Base-by-base conservation (phyloP, 345 rosid species). In the Gossypium longicalyx region DNA sequence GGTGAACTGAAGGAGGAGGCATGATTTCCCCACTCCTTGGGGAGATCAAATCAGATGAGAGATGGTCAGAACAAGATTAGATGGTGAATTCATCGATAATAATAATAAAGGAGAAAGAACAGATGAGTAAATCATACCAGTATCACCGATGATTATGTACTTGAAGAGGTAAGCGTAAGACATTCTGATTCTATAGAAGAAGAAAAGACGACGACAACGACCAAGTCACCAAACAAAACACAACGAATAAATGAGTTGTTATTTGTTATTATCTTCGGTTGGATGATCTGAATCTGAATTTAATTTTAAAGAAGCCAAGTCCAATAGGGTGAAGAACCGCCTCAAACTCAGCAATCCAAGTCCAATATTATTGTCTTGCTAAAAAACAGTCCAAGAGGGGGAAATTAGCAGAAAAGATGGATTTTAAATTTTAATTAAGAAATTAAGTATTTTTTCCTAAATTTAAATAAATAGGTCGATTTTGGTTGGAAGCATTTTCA, bases 1-100 rank as follows among this genome's bases (percentile, higher is more conserved):
- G 9, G 97, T 92, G 79, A 94, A 94, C 89, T 95, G 99, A 11
- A 95, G 93, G 54, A 95, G 84, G 60, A 95, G 97, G 67, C 99
- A 95, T 57, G 99, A 95, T 86, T 95, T 95, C 12, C 99, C 98
- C 9, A 95, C 99, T 64, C 99, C 98, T 60, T 60, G 15, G 17
- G 7, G 15, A 19, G 12, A 56, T 54, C 23, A n/a, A 19, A 9
- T 56, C 60, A 54, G 29, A 57, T 22, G 2, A 57, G 34, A 60
- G 64, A 60, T 13, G 2, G 27, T 60, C 9, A 13, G 7, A 60
- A 29, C 17, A 34, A 59, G 13, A 57, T 59, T 34, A 59, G 63
- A 60, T 27, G n/a, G 41, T 17, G 41, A 27, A 60, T 60, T 60
- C 64, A 60, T 60, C 43, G 15, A 25, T 60, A 52, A 11, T 2